Evolutionary conservation across 2,329 filamentous ascomycete genomes (phyloP), one percentile per base, ranked within the genome.

Genomic region (Ceratocystis lukuohia): DNA sequence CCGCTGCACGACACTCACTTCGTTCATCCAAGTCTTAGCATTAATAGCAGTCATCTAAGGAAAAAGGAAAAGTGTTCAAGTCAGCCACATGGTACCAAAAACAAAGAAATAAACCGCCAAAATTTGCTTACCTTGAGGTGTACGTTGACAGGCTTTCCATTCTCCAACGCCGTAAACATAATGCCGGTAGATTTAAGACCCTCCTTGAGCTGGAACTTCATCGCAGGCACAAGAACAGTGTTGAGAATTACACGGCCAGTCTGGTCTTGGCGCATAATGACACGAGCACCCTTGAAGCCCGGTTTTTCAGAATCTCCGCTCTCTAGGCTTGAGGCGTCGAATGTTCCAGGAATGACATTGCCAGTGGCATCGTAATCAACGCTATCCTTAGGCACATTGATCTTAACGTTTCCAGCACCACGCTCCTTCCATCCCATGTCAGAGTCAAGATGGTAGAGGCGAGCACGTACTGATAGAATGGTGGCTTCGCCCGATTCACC

Each of bases 221-320:
- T 88, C 4, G 86, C 84, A 67, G 89, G 87, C 68, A 91, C 83
- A 68, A 97, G 81, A 0, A 86, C 84, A 0, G 88, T 90, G 76
- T 97, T 97, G 63, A 97, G 79, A 69, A 96, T 86, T 65, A 97
- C 85, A 25, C 91, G 84, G 72, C 92, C 86, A 0, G 90, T 94
- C 68, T 91, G 91, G 72, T 96, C 92, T 70, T 95, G 91, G 20
- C 93, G 87, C 85, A 96, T 91, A 69, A 97, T 83, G 70, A 97
- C 83, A 53, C 93, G 88, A 28, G 87, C 81, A 66, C 84, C 78
- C 70, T 81, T 81, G 64, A 78, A 75, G 22, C 61, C 45, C 7
- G 62, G 46, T 2, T 33, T 61, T 30, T 59, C 53, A 67, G 62
- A 1, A 70, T 71, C 48, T 71, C 72, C 22, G 70, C 71, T 3